A percentile compares a stretch with the other conserved stretches of the same genome.
Conservation (phyloP, 1,284 basidiomycete species). For the Pseudozyma hubeiensis region DNA sequence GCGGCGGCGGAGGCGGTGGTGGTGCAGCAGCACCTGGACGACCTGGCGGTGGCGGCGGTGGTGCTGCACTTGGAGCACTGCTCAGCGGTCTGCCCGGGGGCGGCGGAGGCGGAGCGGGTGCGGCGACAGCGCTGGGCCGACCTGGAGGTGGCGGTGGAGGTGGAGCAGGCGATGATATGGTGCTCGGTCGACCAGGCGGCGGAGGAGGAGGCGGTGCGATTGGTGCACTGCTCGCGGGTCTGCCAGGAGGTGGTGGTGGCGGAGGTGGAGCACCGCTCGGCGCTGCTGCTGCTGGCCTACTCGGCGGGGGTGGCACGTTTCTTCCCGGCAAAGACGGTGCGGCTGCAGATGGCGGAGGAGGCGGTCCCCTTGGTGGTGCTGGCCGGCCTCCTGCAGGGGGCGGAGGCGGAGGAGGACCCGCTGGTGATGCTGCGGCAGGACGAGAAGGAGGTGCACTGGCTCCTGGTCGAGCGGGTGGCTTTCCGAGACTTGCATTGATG, state of each 20-base stretch:
- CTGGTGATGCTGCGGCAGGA: constrained; percentile 20
- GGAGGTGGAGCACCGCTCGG: constrained; percentile 24
- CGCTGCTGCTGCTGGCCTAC: constrained; percentile 33
- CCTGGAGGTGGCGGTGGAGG: constrained; percentile 36
- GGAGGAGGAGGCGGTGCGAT: constrained; percentile 39
- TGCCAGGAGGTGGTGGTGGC: constrained; percentile 33
- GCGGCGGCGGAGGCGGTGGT: constrained; percentile 17
- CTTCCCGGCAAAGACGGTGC: constrained; percentile 39
- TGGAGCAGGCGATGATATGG: constrained; percentile 24
- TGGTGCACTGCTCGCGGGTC: constrained; percentile 9
- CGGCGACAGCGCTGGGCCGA: constrained; percentile 1
- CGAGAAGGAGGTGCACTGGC: constrained; percentile 26
- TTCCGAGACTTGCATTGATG: constrained; percentile 39
- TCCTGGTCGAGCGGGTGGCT: constrained; percentile 40
- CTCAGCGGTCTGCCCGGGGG: constrained; percentile 21
- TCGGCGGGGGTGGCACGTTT: constrained; percentile 46
- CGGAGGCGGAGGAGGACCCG: constrained; percentile 31
- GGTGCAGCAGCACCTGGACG: constrained; percentile 11
- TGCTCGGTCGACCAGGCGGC: constrained; percentile 31
- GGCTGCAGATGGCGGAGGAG: constrained; percentile 38
- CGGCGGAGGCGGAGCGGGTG: constrained; percentile 18
- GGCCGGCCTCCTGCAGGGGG: constrained; percentile 22
- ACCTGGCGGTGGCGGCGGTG: constrained; percentile 17
- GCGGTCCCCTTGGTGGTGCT: constrained; percentile 31
- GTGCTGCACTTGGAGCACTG: constrained; percentile 1